Percentiles rank a stretch among this genome's conserved stretches.
These are phyloP conservation scores for Dictyophora rubrovolvata DNA, from an alignment of 768 basidiomycete species.

Conservation along the genomic window DNA sequence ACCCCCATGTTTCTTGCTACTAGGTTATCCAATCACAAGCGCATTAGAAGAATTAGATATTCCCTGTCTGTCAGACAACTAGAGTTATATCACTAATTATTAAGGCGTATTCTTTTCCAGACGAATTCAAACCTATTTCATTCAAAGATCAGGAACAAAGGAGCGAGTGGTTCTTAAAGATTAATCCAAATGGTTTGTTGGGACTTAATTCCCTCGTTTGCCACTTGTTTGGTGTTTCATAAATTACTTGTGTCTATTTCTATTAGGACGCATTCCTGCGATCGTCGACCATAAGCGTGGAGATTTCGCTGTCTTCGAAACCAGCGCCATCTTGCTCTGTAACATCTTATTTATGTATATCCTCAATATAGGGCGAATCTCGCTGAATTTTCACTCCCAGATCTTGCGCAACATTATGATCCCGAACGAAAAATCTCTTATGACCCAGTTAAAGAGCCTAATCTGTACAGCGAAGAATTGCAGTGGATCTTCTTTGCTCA, in stretches of 20 bases:
- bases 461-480: slow-evolving; percentile 59
- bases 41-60: slow-evolving; percentile 6
- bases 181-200: slow-evolving; percentile 5
- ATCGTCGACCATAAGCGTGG: slow-evolving; percentile 40
- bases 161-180: slow-evolving; percentile 9
- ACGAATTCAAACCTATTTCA: slow-evolving; percentile 1
- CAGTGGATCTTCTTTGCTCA: slow-evolving; percentile 89
- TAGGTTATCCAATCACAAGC: slow-evolving; percentile 2
- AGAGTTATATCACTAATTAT: not conserved
- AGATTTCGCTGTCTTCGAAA: slow-evolving; percentile 63
- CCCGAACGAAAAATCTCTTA: slow-evolving; percentile 62
- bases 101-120: not conserved
- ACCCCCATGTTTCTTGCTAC: not conserved
- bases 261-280: slow-evolving; percentile 47
- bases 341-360: not conserved
- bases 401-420: slow-evolving; percentile 74
- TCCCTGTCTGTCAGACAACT: not conserved
- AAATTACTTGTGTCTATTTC: not conserved
- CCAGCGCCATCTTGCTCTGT: slow-evolving; percentile 70
- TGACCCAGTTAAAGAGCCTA: slow-evolving; percentile 37
- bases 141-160: slow-evolving; percentile 7
- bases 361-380: not conserved
- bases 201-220: not conserved
- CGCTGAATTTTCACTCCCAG: not conserved
- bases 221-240: too few species aligned